Base-by-base conservation (phyloP, 257 asterid genomes). In the Hygrophila difformis region DNA sequence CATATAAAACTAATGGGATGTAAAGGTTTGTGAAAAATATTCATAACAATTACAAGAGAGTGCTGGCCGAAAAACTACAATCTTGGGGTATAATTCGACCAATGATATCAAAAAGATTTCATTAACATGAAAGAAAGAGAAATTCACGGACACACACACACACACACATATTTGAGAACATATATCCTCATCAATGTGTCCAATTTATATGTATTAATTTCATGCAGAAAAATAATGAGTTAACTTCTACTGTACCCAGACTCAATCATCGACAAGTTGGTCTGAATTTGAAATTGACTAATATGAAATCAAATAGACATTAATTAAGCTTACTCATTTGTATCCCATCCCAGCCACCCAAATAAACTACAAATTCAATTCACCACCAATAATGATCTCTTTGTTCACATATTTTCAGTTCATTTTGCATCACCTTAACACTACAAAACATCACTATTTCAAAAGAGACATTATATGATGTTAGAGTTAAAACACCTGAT, bases 1-100 rank as follows among this genome's bases (percentile, higher is more conserved):
- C 41, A 42, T 38, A 50, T 20, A 21, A 54, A 56, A 50, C 49
- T 33, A n/a, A 36, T 48, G 28, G 26, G 50, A 49, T 22, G 18
- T 29, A 14, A 4, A 28, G 38, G 51, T 37, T 16, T 12, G 2
- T 6, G 18, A 13, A 1, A 15, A 29, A 39, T 51, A 18, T 20
- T 29, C 53, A n/a, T n/a, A n/a, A n/a, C n/a, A n/a, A n/a, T n/a
- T n/a, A 40, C 16, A 24, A 13, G 63, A 21, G 36, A 36, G 21
- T 23, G 45, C 41, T 20, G 20, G 38, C 40, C 13, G n/a, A 41
- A 54, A 22, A 18, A 47, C 42, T 44, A 51, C 28, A 51, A 35
- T 43, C 21, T 33, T 44, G 41, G 44, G 23, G 31, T 31, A 10
- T 16, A 39, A 39, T 39, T 39, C 17, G 44, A 39, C 9, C 21